Evolutionary conservation across 164 flowering plant species (phyloP).

Genomic region (Brasenia schreberi): DNA sequence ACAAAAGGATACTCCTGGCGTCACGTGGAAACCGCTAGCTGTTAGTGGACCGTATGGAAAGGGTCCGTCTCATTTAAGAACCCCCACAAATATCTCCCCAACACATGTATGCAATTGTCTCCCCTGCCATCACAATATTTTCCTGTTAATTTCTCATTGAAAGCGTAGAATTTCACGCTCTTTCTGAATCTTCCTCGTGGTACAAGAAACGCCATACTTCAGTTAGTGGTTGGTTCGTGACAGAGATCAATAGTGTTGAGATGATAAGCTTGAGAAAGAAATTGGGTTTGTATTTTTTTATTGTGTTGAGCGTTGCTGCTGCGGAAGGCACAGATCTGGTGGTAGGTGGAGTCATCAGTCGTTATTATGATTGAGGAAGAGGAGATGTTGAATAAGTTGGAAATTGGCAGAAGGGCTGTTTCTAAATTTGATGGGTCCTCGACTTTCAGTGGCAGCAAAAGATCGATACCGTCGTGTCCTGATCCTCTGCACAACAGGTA

Average conservation of each 20-base stretch:
- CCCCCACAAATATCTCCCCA: too few species aligned
- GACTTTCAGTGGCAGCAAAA: not conserved
- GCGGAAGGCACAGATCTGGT: not conserved
- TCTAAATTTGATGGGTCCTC: not conserved
- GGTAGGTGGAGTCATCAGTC: not conserved
- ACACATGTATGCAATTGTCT: not conserved
- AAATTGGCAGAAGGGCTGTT: not conserved
- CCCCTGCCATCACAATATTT: not conserved
- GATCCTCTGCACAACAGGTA: not conserved
- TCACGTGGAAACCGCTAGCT: too few species aligned
- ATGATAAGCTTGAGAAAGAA: not conserved
- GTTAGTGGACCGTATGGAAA: too few species aligned
- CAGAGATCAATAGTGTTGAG: not conserved
- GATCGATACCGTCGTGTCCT: not conserved
- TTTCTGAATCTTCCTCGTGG: not conserved
- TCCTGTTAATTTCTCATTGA: not conserved
- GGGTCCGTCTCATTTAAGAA: too few species aligned
- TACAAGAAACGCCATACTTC: too few species aligned
- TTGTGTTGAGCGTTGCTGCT: not conserved
- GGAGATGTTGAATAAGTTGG: not conserved
- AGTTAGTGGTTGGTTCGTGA: not conserved
- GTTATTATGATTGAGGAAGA: not conserved
- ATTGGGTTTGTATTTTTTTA: not conserved
- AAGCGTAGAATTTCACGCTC: not conserved
- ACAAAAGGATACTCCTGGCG: too few species aligned